Evolutionary conservation across 352 stramenopile genomes (phyloP), one percentile per base, ranked within the genome.

Genomic region (Phytopythium ostracodes): DNA sequence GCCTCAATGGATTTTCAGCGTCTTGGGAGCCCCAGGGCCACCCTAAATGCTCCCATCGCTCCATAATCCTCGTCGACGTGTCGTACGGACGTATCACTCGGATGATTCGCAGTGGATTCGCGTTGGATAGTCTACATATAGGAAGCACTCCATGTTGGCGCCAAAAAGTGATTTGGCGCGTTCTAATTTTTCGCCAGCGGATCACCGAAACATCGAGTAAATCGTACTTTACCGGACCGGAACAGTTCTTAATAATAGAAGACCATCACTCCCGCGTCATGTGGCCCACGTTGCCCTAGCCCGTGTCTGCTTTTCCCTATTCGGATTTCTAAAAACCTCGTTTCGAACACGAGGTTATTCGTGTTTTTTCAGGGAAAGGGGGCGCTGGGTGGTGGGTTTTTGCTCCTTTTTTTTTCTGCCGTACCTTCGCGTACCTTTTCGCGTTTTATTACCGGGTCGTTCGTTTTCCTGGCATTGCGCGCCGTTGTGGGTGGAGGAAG

Each of bases 291-390:
- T 9, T 6, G 24, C 44, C 44, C 44, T 51, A 51, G n/a, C 44
- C 44, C 44, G 44, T 51, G 44, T 51, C 44, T 29, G n/a, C 44
- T 51, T 55, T 38, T 38, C 33, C 33, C 14, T 38, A 10, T 38
- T 38, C 33, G 33, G 33, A 38, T 38, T 38, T 40, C 15, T 7
- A 42, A 43, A 43, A 38, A 55, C 49, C 49, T 55, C 25, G 49
- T 55, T 55, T 55, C 49, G 49, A 55, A 55, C 49, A 5, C 49
- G 27, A 55, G 49, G 49, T 55, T 33, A 43, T 56, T 56, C 29
- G 22, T 15, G 10, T 1, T 42, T 56, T 42, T 24, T 17, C 17
- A 5, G 11, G 25, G 29, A 15, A 25, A 38, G 33, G 33, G 33
- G 33, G 33, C 33, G 33, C 33, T 38, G 33, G 49, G 24, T 55